Conservation (phyloP, 2,329 filamentous ascomycete genomes). For the Aspergillus sp. region DNA sequence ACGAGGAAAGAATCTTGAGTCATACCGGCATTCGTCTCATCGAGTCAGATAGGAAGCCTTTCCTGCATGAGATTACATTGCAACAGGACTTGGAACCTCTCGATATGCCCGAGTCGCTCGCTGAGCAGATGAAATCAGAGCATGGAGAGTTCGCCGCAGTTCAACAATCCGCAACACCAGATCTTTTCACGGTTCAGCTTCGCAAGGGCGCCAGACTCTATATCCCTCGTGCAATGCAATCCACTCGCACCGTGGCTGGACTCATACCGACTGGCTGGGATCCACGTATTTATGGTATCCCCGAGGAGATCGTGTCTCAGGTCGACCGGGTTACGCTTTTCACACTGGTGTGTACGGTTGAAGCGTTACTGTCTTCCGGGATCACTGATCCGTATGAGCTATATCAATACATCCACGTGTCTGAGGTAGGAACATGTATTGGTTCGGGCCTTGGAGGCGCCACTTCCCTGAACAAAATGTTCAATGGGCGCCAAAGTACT, state of each 20-base stretch:
- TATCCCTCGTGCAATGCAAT: background rate
- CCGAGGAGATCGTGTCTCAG: constrained; percentile 92
- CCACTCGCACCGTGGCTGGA: constrained; percentile 65
- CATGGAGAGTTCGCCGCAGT: background rate
- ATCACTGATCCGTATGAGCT: constrained; percentile 99
- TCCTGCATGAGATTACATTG: constrained; percentile 92
- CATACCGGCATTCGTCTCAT: constrained; percentile 94
- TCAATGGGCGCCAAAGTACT: constrained; percentile 90
- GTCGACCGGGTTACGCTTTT: constrained; percentile 92
- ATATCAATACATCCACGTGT: constrained; percentile 96
- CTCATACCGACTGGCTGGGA: constrained; percentile 96
- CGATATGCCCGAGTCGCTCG: background rate
- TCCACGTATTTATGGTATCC: constrained; percentile 87
- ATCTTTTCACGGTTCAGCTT: constrained; percentile 68
- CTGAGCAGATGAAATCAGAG: background rate
- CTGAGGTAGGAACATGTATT: constrained; percentile 92
- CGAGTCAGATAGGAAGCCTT: constrained; percentile 92
- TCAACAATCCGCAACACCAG: background rate
- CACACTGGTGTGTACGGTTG: constrained; percentile 87
- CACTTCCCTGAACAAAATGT: constrained; percentile 85
- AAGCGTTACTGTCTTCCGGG: constrained; percentile 82
- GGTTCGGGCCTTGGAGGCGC: constrained; percentile 95
- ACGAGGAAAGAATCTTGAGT: constrained; percentile 65
- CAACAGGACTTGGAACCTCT: constrained; percentile 93
- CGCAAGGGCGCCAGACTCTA: constrained; percentile 88